Conservation (phyloP, 805 yeast species). For the Starmera dryadoides region DNA sequence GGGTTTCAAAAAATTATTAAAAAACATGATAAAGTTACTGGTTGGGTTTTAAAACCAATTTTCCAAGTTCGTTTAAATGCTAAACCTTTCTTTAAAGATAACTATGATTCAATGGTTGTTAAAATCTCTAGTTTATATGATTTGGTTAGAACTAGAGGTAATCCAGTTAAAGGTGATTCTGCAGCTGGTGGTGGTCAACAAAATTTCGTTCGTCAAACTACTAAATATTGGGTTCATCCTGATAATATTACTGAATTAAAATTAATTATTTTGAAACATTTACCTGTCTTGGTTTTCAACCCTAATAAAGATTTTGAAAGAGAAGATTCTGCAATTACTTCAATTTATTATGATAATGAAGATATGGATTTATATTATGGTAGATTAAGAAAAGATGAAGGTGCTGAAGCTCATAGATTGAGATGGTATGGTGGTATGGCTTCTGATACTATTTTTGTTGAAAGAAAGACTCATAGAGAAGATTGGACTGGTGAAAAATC, state of each 20-base stretch:
- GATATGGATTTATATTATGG: constrained; percentile 90
- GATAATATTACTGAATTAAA: constrained; percentile 96
- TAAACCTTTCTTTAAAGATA: constrained; percentile 93
- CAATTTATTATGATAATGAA: constrained; percentile 90
- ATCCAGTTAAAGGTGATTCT: constrained; percentile 91
- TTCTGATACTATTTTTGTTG: constrained; percentile 87
- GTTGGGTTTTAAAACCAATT: constrained; percentile 76
- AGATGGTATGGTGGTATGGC: constrained; percentile 99
- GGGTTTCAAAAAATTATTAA: constrained; percentile 96
- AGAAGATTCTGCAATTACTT: constrained; percentile 94
- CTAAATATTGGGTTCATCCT: constrained; percentile 99
- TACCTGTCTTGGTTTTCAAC: constrained; percentile 95
- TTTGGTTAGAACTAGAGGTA: constrained; percentile 90
- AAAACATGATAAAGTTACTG: constrained; percentile 90
- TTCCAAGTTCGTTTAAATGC: constrained; percentile 90
- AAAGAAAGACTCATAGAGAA: constrained; percentile 96
- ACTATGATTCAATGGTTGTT: constrained; percentile 84
- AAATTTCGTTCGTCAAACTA: constrained; percentile 96
- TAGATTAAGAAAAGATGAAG: constrained; percentile 91
- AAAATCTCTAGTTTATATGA: constrained; percentile 86
- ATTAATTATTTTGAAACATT: constrained; percentile 83
- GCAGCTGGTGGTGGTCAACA: constrained; percentile 98
- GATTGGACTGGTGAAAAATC: constrained; percentile 99
- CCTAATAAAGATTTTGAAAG: constrained; percentile 91
- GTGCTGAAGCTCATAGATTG: constrained; percentile 96